phyloP scores from a whole-genome alignment of 2,329 filamentous ascomycete genomes.

The Colletotrichum cereale region DNA sequence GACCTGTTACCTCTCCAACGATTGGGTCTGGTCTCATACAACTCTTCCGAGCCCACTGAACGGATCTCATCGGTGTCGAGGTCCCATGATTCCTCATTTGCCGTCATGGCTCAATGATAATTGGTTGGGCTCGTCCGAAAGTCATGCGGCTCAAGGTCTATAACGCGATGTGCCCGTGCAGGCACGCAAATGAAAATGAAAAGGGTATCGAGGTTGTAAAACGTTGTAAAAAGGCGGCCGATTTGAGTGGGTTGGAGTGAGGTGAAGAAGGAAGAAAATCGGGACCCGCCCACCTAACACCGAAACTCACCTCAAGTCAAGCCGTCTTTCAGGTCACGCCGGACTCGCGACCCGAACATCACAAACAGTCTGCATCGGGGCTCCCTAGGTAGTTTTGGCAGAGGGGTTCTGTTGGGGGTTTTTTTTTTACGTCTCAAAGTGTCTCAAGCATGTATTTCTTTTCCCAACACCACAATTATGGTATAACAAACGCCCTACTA shows the following conservation, averaged over 20 bases:
- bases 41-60: conserved; percentile 61
- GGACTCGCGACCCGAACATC: not conserved
- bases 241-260: conserved; percentile 7
- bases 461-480: conserved; percentile 41
- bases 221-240: not conserved
- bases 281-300: conserved; percentile 15
- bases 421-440: not conserved
- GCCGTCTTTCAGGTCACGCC: not conserved
- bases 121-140: too few relatives aligned
- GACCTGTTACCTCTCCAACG: conserved; percentile 76
- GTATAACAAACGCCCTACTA: conserved; percentile 40
- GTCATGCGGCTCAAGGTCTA: not conserved
- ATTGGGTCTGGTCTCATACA: conserved; percentile 71
- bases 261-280: conserved; percentile 29
- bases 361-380: not conserved
- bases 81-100: conserved; percentile 48
- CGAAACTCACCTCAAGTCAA: conserved; percentile 5
- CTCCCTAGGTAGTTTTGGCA: too few relatives aligned
- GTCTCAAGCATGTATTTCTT: conserved; percentile 28
- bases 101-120: conserved; percentile 28
- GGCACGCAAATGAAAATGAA: not conserved
- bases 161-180: not conserved
- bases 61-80: conserved; percentile 60
- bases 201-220: not conserved
- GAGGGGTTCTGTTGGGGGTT: too few relatives aligned